Percentiles rank a stretch among this genome's conserved stretches.
Conservation (phyloP, 768 basidiomycete species). For the Cystoderma amianthinum region DNA sequence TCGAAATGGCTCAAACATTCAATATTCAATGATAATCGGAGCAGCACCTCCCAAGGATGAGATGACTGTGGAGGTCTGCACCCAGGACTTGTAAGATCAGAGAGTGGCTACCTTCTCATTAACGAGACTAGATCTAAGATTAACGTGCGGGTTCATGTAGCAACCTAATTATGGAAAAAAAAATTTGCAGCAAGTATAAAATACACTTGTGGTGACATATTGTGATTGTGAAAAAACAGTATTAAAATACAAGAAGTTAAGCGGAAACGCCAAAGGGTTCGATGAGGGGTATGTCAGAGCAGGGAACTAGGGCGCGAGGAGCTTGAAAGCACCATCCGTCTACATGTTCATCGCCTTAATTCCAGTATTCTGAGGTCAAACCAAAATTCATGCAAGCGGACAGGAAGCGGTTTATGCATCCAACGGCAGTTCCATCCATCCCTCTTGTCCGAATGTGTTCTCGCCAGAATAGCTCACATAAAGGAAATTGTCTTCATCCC, state of each 20-base stretch:
- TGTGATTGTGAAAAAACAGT: constrained; percentile 2
- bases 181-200: no score
- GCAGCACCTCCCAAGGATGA: no score
- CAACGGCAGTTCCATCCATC: constrained; percentile 38
- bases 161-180: no score
- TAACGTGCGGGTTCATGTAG: no score
- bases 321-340: background rate
- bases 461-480: constrained; percentile 98
- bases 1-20: no score
- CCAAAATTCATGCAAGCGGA: background rate
- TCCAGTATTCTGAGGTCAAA: background rate
- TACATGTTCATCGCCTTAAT: background rate
- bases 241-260: constrained; percentile 6
- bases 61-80: no score
- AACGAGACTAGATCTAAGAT: no score
- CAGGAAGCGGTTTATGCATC: constrained; percentile 27
- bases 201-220: background rate
- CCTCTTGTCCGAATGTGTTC: constrained; percentile 82
- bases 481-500: constrained; percentile 98
- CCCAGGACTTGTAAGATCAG: no score
- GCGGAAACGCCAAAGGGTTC: constrained; percentile 1
- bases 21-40: no score
- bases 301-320: background rate
- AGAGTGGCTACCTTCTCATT: no score
- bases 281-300: constrained; percentile 7